phyloP scores from a whole-genome alignment of 2,329 filamentous ascomycete genomes.

The Colletotrichum sp. region DNA sequence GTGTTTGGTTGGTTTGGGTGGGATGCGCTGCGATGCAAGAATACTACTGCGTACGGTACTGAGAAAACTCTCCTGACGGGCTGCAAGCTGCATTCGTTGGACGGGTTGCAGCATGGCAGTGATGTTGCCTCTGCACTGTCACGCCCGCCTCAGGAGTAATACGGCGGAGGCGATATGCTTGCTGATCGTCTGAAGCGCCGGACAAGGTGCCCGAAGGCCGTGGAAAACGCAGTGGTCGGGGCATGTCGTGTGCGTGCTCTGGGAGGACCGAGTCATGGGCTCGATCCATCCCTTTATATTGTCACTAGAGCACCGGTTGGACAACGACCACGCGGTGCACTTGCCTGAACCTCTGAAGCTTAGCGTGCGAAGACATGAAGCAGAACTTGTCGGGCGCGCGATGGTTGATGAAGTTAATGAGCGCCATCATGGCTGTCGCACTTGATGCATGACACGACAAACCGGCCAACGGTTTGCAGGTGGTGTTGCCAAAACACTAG shows the following conservation, averaged over 20 bases:
- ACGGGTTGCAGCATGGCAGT: conserved; percentile 3
- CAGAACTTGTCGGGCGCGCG: neutral
- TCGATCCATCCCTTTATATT: neutral
- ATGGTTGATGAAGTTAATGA: neutral
- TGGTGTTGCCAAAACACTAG: neutral
- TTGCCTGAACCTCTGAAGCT: neutral
- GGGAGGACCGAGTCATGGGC: conserved; percentile 10
- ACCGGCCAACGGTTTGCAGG: neutral
- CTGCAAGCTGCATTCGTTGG: neutral
- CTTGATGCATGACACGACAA: neutral
- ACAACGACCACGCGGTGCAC: neutral
- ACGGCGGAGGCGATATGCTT: neutral
- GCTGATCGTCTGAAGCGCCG: neutral
- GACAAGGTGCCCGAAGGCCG: neutral
- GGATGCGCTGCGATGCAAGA: neutral
- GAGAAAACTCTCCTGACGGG: neutral
- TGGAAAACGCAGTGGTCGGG: neutral
- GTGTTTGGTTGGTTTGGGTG: neutral
- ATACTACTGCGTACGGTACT: neutral
- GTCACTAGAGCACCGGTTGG: neutral
- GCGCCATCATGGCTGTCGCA: neutral
- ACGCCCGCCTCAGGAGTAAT: neutral
- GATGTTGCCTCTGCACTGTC: neutral
- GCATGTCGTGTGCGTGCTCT: neutral
- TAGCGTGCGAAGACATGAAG: neutral